Percentiles rank a stretch among this genome's conserved stretches.
phyloP scores from a whole-genome alignment of 148 eudicot species.

The Rhododendron ovatum region DNA sequence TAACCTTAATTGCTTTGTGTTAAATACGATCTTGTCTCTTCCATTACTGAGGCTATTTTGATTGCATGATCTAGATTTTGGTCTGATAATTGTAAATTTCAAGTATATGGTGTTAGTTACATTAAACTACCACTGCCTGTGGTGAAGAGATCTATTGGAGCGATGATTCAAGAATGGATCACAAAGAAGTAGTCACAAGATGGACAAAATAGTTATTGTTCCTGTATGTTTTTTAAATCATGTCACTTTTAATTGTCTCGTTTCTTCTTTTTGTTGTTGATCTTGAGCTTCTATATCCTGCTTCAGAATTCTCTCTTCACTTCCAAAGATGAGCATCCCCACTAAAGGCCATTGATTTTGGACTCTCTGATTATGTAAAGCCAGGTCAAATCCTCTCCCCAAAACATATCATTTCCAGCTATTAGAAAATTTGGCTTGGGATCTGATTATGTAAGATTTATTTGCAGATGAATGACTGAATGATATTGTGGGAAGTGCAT shows the following conservation, averaged over 20 bases:
- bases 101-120: background rate
- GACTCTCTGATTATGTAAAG: conserved; percentile 94
- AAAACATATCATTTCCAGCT: background rate
- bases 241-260: background rate
- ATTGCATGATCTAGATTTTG: background rate
- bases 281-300: conserved; percentile 16
- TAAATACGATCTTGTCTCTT: background rate
- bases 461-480: conserved; percentile 84
- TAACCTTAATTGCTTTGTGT: background rate
- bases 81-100: background rate
- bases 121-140: background rate
- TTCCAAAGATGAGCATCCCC: conserved; percentile 72
- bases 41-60: background rate
- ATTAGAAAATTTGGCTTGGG: background rate
- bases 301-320: conserved; percentile 84
- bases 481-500: conserved; percentile 96
- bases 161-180: background rate
- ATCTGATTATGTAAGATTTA: conserved; percentile 17
- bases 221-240: background rate
- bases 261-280: background rate
- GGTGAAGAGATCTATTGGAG: background rate
- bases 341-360: conserved; percentile 91
- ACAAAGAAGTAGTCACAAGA: background rate
- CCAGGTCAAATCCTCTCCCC: conserved; percentile 56
- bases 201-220: background rate